phyloP scores from a whole-genome alignment of 1,139 yeast species.

The Suhomyces atakaporum region DNA sequence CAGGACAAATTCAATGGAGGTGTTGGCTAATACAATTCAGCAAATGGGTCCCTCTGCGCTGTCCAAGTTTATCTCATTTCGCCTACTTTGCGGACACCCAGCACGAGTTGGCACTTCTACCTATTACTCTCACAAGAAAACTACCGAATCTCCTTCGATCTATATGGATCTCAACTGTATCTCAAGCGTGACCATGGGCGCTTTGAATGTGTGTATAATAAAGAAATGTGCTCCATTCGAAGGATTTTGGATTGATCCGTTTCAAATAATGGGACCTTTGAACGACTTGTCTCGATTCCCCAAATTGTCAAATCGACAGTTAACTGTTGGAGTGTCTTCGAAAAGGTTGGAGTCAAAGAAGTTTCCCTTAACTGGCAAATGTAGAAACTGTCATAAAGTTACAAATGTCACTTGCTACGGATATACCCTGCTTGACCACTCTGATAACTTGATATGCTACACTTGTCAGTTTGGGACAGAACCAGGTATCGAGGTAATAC shows the following conservation, averaged over 20 bases:
- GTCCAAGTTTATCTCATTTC: background rate
- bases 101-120: no score
- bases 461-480: conserved; percentile 17
- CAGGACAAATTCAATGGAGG: no score
- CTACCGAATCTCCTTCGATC: background rate
- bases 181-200: background rate
- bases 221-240: background rate
- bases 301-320: background rate
- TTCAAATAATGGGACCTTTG: background rate
- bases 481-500: conserved; percentile 9
- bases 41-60: no score
- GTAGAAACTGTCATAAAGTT: background rate
- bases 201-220: background rate
- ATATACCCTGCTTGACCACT: background rate
- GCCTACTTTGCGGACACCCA: background rate
- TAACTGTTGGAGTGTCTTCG: no score
- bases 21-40: no score
- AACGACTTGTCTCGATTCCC: no score
- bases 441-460: conserved; percentile 14
- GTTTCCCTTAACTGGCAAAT: background rate
- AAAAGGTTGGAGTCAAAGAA: background rate
- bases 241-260: background rate
- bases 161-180: background rate
- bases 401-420: background rate
- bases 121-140: no score